Evolutionary conservation across 495 filamentous ascomycete species (phyloP), one percentile per base, ranked within the genome.

Genomic region (Lophium mytilinum): DNA sequence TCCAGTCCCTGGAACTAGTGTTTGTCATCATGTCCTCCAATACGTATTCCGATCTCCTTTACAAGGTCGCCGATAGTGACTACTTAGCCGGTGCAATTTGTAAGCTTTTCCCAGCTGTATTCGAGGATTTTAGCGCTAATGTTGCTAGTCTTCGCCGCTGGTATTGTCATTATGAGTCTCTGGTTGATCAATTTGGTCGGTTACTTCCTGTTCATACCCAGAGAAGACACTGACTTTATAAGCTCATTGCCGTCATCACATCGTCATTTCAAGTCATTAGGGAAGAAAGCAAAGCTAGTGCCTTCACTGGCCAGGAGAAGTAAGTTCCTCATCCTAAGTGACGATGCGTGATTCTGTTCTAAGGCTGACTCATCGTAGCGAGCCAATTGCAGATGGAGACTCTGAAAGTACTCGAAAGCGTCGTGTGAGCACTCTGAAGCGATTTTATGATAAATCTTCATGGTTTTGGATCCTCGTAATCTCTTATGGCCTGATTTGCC

Each of bases 1-100:
- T 90, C 8, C 83, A 95, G 52, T 95, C 90, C 1, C 71, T 96
- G 33, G 89, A 97, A 72, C 72, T 96, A 45, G 92, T 99, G n/a
- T 99, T 99, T 70, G 90, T 99, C 37, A 83, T 97, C 61, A 96
- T 99, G 89, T 95, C 87, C 62, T 89, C 89, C 14, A 99, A 99
- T 71, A 97, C 93, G 0, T 97, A 91, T 68, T 85, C 90, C 1
- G 90, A 96, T 66, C 71, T 99, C 34, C 86, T 99, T 68, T 97
- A 99, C 67, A 89, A 88, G 62, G 89, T 89, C 14, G 88, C 85
- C 34, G 83, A 95, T 67, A 94, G 86, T 54, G 93, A 99, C 63
- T 96, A 93, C 62, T 80, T 96, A 21, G 82, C 86, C 1, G 80
- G 88, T 4, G 88, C 91, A 11, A 58, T 72, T 1, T 74, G 45